Evolutionary conservation across 768 basidiomycete genomes (phyloP).

Genomic region (Scleroderma citrinum): DNA sequence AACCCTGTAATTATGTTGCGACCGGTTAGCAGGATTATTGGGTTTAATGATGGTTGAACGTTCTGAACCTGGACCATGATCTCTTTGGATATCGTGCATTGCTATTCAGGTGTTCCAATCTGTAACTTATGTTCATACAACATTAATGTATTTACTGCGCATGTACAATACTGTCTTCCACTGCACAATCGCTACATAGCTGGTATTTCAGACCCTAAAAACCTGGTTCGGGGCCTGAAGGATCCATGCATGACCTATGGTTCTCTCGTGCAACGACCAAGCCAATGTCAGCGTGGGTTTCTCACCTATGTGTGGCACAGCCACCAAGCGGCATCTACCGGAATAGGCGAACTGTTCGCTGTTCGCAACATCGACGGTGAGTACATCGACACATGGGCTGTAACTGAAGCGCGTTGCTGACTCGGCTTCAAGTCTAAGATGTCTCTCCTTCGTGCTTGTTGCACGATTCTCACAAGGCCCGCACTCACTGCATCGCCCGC

Average conservation of each 20-base stretch:
- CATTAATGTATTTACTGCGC: background rate
- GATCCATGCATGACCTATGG: too few species aligned
- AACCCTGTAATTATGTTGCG: conserved; percentile 50
- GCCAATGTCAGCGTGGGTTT: too few species aligned
- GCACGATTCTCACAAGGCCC: conserved; percentile 24
- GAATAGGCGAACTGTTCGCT: too few species aligned
- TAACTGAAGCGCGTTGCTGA: too few species aligned
- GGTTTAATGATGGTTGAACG: conserved; percentile 36
- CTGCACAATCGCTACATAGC: background rate
- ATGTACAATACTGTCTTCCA: background rate
- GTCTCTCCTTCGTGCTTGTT: conserved; percentile 50
- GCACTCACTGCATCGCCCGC: conserved; percentile 10
- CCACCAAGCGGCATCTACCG: too few species aligned
- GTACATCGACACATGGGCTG: background rate
- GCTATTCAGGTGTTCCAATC: background rate
- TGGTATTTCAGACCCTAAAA: too few species aligned
- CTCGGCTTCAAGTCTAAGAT: conserved; percentile 27
- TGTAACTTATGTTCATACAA: background rate
- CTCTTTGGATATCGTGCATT: background rate
- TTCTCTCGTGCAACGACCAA: too few species aligned
- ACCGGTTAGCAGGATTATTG: conserved; percentile 54
- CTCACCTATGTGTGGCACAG: too few species aligned
- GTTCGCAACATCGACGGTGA: background rate
- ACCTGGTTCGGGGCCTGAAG: too few species aligned
- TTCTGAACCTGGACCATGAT: too few species aligned